Conservation (phyloP, 352 stramenopile species). For the Phytopythium cucurbitacearum region DNA sequence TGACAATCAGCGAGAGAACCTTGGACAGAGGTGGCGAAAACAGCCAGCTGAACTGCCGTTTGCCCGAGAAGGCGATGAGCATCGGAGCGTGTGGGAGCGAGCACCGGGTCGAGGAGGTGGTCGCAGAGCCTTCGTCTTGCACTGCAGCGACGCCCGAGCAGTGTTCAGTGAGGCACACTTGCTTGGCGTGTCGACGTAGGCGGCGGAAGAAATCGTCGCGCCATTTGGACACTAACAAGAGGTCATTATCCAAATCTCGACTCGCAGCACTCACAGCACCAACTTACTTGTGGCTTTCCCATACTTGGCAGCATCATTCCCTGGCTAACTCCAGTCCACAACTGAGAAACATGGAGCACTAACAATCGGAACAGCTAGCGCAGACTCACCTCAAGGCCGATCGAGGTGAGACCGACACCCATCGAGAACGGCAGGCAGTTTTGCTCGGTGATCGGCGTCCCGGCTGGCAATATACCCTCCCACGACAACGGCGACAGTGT, state of each 20-base stretch:
- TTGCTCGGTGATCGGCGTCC: constrained; percentile 57
- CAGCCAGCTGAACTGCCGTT: constrained; percentile 82
- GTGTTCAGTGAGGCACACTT: constrained; percentile 47
- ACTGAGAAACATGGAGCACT: neutral
- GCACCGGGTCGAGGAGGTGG: constrained; percentile 14
- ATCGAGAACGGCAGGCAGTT: constrained; percentile 61
- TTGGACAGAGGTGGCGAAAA: constrained; percentile 72
- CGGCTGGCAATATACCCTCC: constrained; percentile 54
- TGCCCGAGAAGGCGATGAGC: constrained; percentile 83
- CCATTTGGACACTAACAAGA: constrained; percentile 51
- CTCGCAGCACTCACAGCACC: neutral
- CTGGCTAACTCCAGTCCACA: constrained; percentile 33
- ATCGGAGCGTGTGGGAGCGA: constrained; percentile 43
- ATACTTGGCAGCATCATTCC: constrained; percentile 83
- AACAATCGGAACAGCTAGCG: neutral
- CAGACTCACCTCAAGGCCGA: constrained; percentile 64
- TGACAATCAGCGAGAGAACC: constrained; percentile 6
- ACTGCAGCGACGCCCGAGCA: neutral
- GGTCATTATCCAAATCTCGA: neutral
- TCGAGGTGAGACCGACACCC: constrained; percentile 78
- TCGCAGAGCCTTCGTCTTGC: neutral
- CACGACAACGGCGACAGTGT: constrained; percentile 47
- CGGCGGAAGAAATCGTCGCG: constrained; percentile 55
- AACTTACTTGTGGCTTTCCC: constrained; percentile 57
- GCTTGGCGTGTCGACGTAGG: constrained; percentile 44